Base-by-base conservation (phyloP, 805 yeast genomes). In the Maudiozyma bulderi region DNA sequence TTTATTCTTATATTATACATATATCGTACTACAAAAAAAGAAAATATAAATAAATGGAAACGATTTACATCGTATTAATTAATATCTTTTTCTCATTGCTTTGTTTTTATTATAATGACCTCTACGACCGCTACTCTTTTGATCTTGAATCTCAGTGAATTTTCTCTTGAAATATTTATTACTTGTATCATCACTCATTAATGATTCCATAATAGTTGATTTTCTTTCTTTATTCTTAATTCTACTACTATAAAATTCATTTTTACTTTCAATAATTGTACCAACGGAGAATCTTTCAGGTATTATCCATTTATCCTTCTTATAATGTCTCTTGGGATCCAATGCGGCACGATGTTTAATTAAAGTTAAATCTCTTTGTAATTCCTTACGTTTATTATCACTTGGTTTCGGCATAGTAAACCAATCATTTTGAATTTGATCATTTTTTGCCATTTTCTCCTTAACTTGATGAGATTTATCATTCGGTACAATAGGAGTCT, bases 241-340 rank as follows among this genome's bases (percentile, higher is more conserved):
- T 53, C 95, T 73, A 44, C 66, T 57, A 48, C 65, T 60, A 69
- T 74, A 86, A 65, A 75, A 87, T 62, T 91, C 97, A 1, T 86
- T 74, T 54, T 82, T 80, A 41, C 89, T 91, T 57, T 85, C 93
- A 29, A 90, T 67, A 37, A 93, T 78, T 0, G 96, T 89, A 13
- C 99, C 99, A 57, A 86, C 77, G 50, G 91, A 93, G 64, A 93
- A 89, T 55, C 74, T 79, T 59, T 85, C 86, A 43, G 95, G 91
- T 7, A 75, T 73, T 45, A 73, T 75, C 84, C 89, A 84, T 52
- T 81, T 81, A 51, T 84, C 93, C 64, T 86, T 87, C 68, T 86
- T 88, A 69, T 93, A 93, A 68, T 88, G 96, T 58, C 97, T 78
- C 69, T 93, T 93, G 7, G 97, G 98, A 63, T 93, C 98, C 53